phyloP scores from a whole-genome alignment of 2,329 filamentous ascomycete genomes.

The Gyromitra esculenta region DNA sequence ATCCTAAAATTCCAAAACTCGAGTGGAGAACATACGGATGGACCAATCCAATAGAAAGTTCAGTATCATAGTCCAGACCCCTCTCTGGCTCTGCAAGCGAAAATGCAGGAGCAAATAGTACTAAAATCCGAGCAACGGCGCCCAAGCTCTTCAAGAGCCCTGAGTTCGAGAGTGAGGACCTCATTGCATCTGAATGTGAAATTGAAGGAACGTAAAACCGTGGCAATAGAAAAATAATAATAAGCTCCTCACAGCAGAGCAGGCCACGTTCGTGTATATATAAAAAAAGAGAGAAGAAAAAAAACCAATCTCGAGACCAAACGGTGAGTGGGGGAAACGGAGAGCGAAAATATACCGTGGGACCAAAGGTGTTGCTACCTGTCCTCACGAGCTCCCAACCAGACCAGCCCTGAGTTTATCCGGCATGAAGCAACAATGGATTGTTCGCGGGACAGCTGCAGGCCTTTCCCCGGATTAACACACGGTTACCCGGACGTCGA shows the following conservation, averaged over 20 bases:
- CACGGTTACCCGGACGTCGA: slow-evolving; percentile 41
- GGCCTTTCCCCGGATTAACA: slow-evolving; percentile 35
- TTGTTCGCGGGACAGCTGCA: slow-evolving; percentile 32
- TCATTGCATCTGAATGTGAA: slow-evolving; percentile 45
- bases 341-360: slow-evolving; percentile 40
- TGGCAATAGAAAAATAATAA: slow-evolving; percentile 4
- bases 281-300: not conserved
- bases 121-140: slow-evolving; percentile 34
- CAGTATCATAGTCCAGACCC: slow-evolving; percentile 35
- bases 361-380: slow-evolving; percentile 42
- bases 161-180: slow-evolving; percentile 34
- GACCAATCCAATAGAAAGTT: slow-evolving; percentile 51
- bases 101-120: slow-evolving; percentile 58
- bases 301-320: slow-evolving; percentile 16
- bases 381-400: slow-evolving; percentile 38
- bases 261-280: slow-evolving; percentile 16
- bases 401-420: slow-evolving; percentile 35
- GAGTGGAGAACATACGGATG: slow-evolving; percentile 49
- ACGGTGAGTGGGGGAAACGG: slow-evolving; percentile 37
- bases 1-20: not conserved
- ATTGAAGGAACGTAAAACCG: slow-evolving; percentile 42
- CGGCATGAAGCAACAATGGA: slow-evolving; percentile 45
- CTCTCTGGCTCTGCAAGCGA: slow-evolving; percentile 29
- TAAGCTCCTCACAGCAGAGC: slow-evolving; percentile 32
- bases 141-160: slow-evolving; percentile 45